Evolutionary conservation across 1,284 basidiomycete species (phyloP).

Genomic region (Papiliotrema laurentii): DNA sequence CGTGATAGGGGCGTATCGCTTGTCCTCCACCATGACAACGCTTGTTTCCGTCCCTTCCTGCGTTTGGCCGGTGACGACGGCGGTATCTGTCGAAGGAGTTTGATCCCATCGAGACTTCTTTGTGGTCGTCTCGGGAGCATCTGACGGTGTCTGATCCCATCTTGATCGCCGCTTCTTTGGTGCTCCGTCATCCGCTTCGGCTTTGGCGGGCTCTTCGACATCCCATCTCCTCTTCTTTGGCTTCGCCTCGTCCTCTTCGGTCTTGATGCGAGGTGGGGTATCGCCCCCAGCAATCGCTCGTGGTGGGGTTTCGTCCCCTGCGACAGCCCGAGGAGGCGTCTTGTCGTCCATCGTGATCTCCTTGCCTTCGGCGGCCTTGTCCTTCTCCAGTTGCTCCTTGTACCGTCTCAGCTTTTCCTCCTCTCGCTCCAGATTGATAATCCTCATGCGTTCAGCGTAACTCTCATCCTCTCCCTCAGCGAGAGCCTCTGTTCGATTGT

Average conservation of each 20-base stretch:
- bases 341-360: constrained; percentile 64
- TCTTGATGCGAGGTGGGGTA: constrained; percentile 26
- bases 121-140: constrained; percentile 58
- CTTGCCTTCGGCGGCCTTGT: constrained; percentile 68
- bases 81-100: constrained; percentile 38
- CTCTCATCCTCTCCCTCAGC: constrained; percentile 65
- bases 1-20: constrained; percentile 87
- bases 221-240: constrained; percentile 85
- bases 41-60: constrained; percentile 47
- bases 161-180: constrained; percentile 89
- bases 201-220: constrained; percentile 49
- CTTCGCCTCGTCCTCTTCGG: constrained; percentile 50
- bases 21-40: constrained; percentile 89
- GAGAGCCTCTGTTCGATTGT: constrained; percentile 60
- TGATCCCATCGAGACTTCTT: constrained; percentile 60
- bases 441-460: constrained; percentile 94
- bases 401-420: constrained; percentile 77
- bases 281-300: constrained; percentile 14
- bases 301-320: constrained; percentile 29
- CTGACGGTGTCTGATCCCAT: constrained; percentile 82
- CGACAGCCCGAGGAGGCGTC: constrained; percentile 52
- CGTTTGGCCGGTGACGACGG: constrained; percentile 18
- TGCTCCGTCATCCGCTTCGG: constrained; percentile 51
- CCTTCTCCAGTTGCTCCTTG: constrained; percentile 76
- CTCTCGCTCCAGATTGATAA: constrained; percentile 87